Evolutionary conservation across 768 basidiomycete genomes (phyloP).

Genomic region (Collybia mongolica): DNA sequence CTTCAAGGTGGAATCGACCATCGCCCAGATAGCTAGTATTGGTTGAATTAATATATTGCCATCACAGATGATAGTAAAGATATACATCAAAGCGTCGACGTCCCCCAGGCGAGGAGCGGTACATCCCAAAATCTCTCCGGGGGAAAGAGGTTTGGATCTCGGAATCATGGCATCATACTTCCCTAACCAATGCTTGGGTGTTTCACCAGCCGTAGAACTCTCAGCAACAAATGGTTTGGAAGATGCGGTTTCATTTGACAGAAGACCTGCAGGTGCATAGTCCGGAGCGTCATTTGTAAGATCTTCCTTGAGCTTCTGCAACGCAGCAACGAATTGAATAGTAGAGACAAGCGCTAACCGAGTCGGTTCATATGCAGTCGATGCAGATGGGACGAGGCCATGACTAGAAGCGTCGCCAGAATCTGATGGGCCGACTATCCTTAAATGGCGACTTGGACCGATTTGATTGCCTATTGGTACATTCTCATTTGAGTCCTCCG

Average conservation of each 20-base stretch:
- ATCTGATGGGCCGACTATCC: slow-evolving; percentile 50
- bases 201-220: slow-evolving; percentile 2
- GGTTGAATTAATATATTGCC: slow-evolving; percentile 7
- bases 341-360: slow-evolving; percentile 92
- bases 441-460: slow-evolving; percentile 52
- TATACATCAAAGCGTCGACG: slow-evolving; percentile 91
- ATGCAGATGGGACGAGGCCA: slow-evolving; percentile 12
- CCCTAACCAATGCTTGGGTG: slow-evolving; percentile 47
- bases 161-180: slow-evolving; percentile 79
- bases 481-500: slow-evolving; percentile 43
- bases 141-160: slow-evolving; percentile 87
- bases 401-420: slow-evolving; percentile 3
- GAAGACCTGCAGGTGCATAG: slow-evolving; percentile 9
- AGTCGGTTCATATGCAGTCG: slow-evolving; percentile 40
- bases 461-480: slow-evolving; percentile 45
- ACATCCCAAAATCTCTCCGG: slow-evolving; percentile 96
- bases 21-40: slow-evolving; percentile 86
- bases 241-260: slow-evolving; percentile 8
- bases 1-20: slow-evolving; percentile 96
- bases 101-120: slow-evolving; percentile 80
- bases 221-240: neutral
- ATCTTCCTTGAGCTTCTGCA: slow-evolving; percentile 84
- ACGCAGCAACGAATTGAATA: slow-evolving; percentile 94
- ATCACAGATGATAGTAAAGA: slow-evolving; percentile 9
- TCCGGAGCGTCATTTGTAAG: slow-evolving; percentile 44